Conservation (phyloP, 1,284 basidiomycete genomes). For the Leccinum angustisporum region DNA sequence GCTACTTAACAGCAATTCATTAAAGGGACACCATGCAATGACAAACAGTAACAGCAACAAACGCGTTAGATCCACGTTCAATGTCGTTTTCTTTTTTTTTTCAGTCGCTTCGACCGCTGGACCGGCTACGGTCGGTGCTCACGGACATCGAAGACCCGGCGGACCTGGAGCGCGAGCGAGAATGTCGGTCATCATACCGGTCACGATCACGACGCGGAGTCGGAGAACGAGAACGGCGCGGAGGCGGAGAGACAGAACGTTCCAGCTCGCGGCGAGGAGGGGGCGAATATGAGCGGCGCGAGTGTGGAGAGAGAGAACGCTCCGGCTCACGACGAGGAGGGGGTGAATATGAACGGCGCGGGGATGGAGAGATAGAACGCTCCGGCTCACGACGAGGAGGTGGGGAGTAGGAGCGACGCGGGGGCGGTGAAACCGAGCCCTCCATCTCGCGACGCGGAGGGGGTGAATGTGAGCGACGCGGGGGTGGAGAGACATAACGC, state of each 20-base stretch:
- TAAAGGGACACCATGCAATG: not conserved
- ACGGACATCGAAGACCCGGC: conserved; percentile 49
- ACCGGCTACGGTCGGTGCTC: conserved; percentile 37
- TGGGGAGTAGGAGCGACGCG: conserved; percentile 12
- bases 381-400: not conserved
- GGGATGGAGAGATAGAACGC: not conserved
- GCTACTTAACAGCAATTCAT: not conserved
- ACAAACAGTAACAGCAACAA: not conserved
- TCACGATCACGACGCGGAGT: conserved; percentile 28
- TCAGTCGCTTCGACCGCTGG: conserved; percentile 24
- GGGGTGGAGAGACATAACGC: conserved; percentile 27
- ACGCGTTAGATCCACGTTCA: not conserved
- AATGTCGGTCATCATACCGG: conserved; percentile 21
- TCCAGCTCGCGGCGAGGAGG: conserved; percentile 34
- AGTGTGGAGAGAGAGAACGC: not conserved
- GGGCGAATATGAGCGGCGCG: conserved; percentile 32
- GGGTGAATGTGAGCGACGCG: conserved; percentile 21
- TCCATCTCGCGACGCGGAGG: not conserved
- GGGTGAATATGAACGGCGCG: not conserved
- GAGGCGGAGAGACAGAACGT: conserved; percentile 28
- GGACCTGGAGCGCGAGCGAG: conserved; percentile 34
- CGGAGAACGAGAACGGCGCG: conserved; percentile 27
- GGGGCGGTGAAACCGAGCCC: not conserved
- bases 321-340: not conserved
- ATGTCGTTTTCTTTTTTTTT: not conserved